A percentile compares a stretch with the other conserved stretches of the same genome.
Evolutionary conservation across 2,329 filamentous ascomycete genomes (phyloP).

Genomic region (Hypoxylon sp.): DNA sequence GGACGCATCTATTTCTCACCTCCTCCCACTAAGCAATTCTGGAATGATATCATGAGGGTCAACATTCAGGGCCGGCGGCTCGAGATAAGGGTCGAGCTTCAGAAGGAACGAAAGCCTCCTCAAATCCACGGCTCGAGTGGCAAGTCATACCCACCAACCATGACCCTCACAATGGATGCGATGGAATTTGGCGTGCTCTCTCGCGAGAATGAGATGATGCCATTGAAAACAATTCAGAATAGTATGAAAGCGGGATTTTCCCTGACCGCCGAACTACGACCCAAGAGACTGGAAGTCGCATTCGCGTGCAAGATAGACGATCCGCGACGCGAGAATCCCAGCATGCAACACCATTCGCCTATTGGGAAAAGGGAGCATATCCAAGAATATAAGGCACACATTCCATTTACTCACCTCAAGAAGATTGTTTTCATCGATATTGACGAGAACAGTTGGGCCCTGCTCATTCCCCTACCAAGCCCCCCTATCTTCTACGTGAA

Average conservation of each 20-base stretch:
- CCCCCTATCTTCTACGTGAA: slow-evolving; percentile 65
- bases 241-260: slow-evolving; percentile 45
- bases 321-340: slow-evolving; percentile 41
- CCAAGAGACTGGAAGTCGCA: slow-evolving; percentile 56
- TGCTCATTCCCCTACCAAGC: slow-evolving; percentile 63
- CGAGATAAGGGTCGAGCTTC: slow-evolving; percentile 28
- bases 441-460: slow-evolving; percentile 51
- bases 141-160: slow-evolving; percentile 25
- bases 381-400: slow-evolving; percentile 57
- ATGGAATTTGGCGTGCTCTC: slow-evolving; percentile 48
- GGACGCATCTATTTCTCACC: slow-evolving; percentile 43
- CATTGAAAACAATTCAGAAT: slow-evolving; percentile 63
- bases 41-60: slow-evolving; percentile 36
- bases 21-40: slow-evolving; percentile 41
- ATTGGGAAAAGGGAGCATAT: slow-evolving; percentile 38
- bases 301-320: slow-evolving; percentile 54
- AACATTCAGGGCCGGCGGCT: slow-evolving; percentile 26
- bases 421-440: slow-evolving; percentile 57
- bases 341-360: slow-evolving; percentile 28
- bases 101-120: neutral
- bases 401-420: slow-evolving; percentile 63
- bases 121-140: slow-evolving; percentile 30
- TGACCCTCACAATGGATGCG: slow-evolving; percentile 33
- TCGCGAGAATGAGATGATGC: slow-evolving; percentile 66
- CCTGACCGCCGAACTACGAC: slow-evolving; percentile 57